Percentiles rank a stretch among this genome's conserved stretches.
Conservation (phyloP, 2,329 filamentous ascomycete species). For the Fusarium falciforme region DNA sequence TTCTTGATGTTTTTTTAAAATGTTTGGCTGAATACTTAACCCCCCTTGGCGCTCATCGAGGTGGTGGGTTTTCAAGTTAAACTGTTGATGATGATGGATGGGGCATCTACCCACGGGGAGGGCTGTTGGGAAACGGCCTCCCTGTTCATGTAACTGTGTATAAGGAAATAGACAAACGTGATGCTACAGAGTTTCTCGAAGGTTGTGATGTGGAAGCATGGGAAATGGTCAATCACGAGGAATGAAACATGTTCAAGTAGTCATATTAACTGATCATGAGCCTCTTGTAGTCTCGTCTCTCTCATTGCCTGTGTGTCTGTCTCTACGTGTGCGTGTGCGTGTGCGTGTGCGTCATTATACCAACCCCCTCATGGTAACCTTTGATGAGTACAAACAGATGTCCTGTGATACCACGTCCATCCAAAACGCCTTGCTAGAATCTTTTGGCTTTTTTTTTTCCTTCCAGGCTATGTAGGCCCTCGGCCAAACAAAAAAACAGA, state of each 20-base stretch:
- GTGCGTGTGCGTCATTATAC: constrained; percentile 11
- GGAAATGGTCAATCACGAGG: neutral
- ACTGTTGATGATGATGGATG: constrained; percentile 39
- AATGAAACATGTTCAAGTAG: neutral
- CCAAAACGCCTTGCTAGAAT: constrained; percentile 39
- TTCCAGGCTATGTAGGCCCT: neutral
- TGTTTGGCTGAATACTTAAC: constrained; percentile 22
- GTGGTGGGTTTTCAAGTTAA: constrained; percentile 23
- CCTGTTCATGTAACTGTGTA: constrained; percentile 47
- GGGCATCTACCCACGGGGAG: constrained; percentile 27
- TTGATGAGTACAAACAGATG: neutral
- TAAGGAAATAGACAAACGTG: constrained; percentile 48
- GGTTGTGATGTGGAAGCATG: neutral
- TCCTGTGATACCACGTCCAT: constrained; percentile 17
- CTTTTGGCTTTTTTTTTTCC: constrained; percentile 14
- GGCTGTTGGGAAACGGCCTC: constrained; percentile 34
- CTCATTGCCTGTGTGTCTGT: neutral
- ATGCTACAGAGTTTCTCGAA: constrained; percentile 19
- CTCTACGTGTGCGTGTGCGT: neutral
- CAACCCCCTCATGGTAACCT: constrained; percentile 1
- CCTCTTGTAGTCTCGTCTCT: neutral
- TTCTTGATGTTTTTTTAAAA: constrained; percentile 20
- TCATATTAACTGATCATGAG: neutral
- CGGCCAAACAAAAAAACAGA: neutral
- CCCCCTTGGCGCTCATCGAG: constrained; percentile 21